Evolutionary conservation across 805 yeast species (phyloP), one percentile per base, ranked within the genome.

Genomic region (Ogataea parapolymorpha): DNA sequence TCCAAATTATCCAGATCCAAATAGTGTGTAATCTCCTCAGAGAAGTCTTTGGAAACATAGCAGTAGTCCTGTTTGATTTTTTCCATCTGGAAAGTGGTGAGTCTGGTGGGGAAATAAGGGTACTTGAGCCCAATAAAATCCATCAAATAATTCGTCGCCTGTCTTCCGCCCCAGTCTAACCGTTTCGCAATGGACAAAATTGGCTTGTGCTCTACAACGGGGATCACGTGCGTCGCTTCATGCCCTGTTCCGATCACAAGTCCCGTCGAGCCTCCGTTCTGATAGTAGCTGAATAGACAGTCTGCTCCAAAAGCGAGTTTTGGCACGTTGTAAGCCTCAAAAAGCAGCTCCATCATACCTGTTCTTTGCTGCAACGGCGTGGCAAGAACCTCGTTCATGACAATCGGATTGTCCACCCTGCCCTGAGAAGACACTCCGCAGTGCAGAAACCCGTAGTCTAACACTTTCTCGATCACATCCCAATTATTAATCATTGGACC

Each of bases 111-210:
- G 61, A 90, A 93, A 52, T 79, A 83, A 1, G 99, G 98, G 62
- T 93, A 93, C 60, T 93, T 93, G 55, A 93, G 68, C 2, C 80
- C 72, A 35, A 93, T 63, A 26, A 83, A 71, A 50, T 71, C 74
- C 42, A 72, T 74, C 56, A 93, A 59, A 51, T 74, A 90, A 28
- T 74, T 77, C 23, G 73, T 76, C 1, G 90, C 74, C 32, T 77
- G 85, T 46, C 77, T 76, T 9, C 96, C 98, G 45, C 98, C 98
- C 87, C 93, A 87, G 57, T 87, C 88, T 27, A 93, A 77, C 55
- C 98, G 71, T 55, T 88, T 89, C 7, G 89, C 68, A 43, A 81
- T 82, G 20, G 74, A 66, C 40, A 87, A 60, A 2, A 80, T 49
- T 0, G 95, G 90, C 39, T 68, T 67, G 0, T 89, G 88, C n/a